Conservation (phyloP, 2,329 filamentous ascomycete species). For the Apiospora sp. region DNA sequence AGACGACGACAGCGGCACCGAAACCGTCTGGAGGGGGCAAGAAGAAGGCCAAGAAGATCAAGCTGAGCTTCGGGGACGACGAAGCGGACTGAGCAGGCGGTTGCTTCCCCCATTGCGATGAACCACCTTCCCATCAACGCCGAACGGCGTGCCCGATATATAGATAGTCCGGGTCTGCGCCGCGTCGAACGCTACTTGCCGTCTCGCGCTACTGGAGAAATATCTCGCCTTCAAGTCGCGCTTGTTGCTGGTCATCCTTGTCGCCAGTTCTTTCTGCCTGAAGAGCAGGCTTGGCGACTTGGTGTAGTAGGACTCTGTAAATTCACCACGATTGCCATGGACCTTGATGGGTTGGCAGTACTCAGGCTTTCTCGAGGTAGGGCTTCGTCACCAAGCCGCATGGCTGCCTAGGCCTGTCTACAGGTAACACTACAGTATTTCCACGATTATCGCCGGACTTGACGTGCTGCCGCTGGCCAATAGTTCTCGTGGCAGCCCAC, state of each 20-base stretch:
- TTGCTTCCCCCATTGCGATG: neutral
- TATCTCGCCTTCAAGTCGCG: neutral
- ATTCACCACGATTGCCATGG: neutral
- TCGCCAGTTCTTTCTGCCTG: neutral
- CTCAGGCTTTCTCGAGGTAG: neutral
- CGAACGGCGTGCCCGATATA: neutral
- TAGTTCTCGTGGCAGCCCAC: neutral
- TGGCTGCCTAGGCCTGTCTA: neutral
- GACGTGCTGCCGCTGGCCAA: neutral
- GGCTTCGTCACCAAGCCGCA: too few species aligned
- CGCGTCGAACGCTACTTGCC: too few species aligned
- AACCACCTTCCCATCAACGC: neutral
- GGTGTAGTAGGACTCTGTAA: neutral
- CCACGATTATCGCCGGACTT: too few species aligned
- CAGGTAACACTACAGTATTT: neutral
- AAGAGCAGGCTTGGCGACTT: neutral
- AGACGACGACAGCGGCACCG: slow-evolving; percentile 31
- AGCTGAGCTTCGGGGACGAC: slow-evolving; percentile 72
- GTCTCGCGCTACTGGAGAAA: neutral
- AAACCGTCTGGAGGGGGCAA: slow-evolving; percentile 20
- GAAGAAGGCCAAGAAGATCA: slow-evolving; percentile 67
- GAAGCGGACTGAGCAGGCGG: slow-evolving; percentile 46
- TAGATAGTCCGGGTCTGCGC: neutral
- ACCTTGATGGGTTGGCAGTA: neutral
- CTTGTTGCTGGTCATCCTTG: neutral